A percentile compares a stretch with the other conserved stretches of the same genome.
Conservation (phyloP, 306 rosid genomes). For the Glycine tomentella region DNA sequence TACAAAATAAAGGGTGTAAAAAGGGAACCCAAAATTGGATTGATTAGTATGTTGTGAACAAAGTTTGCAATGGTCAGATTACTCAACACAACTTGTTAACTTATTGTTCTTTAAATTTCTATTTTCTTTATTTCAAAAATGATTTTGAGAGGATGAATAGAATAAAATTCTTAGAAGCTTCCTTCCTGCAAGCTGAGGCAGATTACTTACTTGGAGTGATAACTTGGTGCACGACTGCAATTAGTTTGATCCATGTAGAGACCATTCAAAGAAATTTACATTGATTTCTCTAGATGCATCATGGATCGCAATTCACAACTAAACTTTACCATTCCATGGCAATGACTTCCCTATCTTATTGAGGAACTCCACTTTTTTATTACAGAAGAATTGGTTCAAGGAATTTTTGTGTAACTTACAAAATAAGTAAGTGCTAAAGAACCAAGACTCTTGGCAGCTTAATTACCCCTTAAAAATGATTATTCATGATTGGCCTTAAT, state of each 20-base stretch:
- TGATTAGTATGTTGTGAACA: neutral
- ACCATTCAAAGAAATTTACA: conserved; percentile 55
- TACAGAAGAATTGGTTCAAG: conserved; percentile 1
- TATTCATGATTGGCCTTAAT: conserved; percentile 31
- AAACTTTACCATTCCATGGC: conserved; percentile 58
- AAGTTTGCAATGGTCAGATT: no score
- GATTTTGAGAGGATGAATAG: neutral
- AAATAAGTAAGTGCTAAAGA: neutral
- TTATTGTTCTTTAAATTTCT: neutral
- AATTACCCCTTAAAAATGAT: neutral
- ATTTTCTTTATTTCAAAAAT: neutral
- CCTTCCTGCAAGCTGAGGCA: conserved; percentile 5
- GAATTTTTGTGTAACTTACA: neutral
- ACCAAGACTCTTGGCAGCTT: no score
- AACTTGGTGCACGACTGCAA: conserved; percentile 69
- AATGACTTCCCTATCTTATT: neutral
- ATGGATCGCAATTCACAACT: conserved; percentile 59
- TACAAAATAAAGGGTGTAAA: neutral
- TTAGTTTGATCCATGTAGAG: conserved; percentile 55
- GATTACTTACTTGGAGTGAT: conserved; percentile 71
- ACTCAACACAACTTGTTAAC: no score
- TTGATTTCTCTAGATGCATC: conserved; percentile 67
- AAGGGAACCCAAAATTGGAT: neutral
- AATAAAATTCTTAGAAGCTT: no score
- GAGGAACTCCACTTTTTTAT: neutral